Evolutionary conservation across 257 asterid species (phyloP).

Genomic region (Solanum bulbocastanum): DNA sequence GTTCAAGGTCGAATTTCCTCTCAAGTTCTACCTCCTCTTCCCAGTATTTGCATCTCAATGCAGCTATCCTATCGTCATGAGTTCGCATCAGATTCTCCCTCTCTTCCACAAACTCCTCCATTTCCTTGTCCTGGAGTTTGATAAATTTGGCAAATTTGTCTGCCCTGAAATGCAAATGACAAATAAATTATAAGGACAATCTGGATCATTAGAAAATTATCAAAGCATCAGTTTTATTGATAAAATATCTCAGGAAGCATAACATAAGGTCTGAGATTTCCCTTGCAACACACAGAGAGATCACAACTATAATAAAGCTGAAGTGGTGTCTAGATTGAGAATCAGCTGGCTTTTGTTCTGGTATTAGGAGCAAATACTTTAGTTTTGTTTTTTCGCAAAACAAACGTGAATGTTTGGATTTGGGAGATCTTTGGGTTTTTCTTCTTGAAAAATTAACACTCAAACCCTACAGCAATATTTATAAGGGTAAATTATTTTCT

Average conservation of each 20-base stretch:
- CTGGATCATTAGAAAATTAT: neutral
- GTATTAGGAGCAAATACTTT: neutral
- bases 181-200: neutral
- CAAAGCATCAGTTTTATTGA: neutral
- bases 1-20: neutral
- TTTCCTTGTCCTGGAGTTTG: neutral
- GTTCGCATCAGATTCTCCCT: neutral
- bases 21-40: neutral
- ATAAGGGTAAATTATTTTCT: neutral
- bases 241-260: neutral
- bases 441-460: neutral
- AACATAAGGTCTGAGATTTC: neutral
- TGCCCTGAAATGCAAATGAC: neutral
- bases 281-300: neutral
- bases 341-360: neutral
- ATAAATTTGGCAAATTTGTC: neutral
- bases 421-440: neutral
- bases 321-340: neutral
- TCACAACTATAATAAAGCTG: neutral
- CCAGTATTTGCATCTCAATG: neutral
- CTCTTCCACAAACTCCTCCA: neutral
- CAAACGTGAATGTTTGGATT: too few species aligned
- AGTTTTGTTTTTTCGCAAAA: neutral
- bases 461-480: neutral
- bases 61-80: neutral